Evolutionary conservation across 371 early-diverging fungal genomes (phyloP), one percentile per base, ranked within the genome.

Genomic region (Mortierella sp.): DNA sequence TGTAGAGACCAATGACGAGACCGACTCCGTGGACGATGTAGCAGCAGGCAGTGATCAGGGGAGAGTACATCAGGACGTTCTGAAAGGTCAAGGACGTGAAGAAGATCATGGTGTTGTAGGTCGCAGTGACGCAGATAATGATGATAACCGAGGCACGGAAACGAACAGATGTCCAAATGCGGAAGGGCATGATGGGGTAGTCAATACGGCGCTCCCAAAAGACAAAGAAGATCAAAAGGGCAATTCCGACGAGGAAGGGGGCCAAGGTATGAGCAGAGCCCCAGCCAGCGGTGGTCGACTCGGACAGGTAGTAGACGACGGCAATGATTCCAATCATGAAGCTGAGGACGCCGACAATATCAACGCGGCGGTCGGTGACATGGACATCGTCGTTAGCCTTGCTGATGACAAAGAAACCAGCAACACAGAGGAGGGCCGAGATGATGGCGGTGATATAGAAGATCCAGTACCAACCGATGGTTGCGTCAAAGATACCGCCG

Each of bases 51-150:
- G 80, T 79, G 65, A 69, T 75, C 8, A 79, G 13, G 10, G 88
- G 78, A 5, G 58, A 53, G 68, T 71, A 88, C 22, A 44, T 6
- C 41, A 80, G 75, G 22, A 86, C 80, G 16, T 86, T 79, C 66
- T 86, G 85, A 74, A 87, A 87, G 34, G 80, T 81, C 55, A 88
- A 75, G 24, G 87, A 87, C 0, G 82, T 55, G 41, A 70, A 82
- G 63, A 86, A 82, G 53, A 84, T 77, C 76, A 85, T 84, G 4
- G 78, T 78, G 47, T 78, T 74, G 75, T 86, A 88, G 34, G 72
- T 69, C 2, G 79, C 79, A 2, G 77, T 73, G 66, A 86, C 58
- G 41, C 80, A 74, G 39, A 73, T 73, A 29, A 79, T 82, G 71
- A 87, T 70, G 8, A 79, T 63, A 22, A 86, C 75, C 24, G 84